Evolutionary conservation across 768 basidiomycete genomes (phyloP), one percentile per base, ranked within the genome.

Genomic region (Hemileccinum impolitum): DNA sequence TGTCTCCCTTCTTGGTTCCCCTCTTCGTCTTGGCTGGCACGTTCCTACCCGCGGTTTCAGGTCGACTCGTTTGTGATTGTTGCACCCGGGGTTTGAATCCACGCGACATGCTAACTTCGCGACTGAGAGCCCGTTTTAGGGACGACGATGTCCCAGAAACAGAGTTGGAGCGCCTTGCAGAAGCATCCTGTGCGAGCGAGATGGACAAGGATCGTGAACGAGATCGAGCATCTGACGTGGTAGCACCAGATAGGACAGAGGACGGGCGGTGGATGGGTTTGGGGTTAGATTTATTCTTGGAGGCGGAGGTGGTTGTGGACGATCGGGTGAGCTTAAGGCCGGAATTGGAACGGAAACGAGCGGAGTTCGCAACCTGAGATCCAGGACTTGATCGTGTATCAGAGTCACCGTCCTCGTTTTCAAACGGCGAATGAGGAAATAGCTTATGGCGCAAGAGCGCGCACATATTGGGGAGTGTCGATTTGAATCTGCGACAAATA

Each of bases 21-120:
- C 10, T 52, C 38, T 40, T 55, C 2, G 55, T 37, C 43, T 54
- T 55, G 31, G 44, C 45, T 0, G 26, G 37, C 39, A 45, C 50
- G 45, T 61, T 66, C 4, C 53, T 48, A n/a, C 60, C 44, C 17
- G 47, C 46, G 13, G 51, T 43, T 18, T 51, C 50, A 36, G 57
- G 50, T 18, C 53, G 58, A 21, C 47, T 55, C 31, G 45, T 26
- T 18, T 53, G 52, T 17, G 52, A 51, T 17, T 37, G 42, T 41
- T 56, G 50, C 49, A 52, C 49, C 56, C 75, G 48, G 39, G 73
- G 74, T 59, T 81, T 87, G 68, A 88, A 87, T 19, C 69, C 76
- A 28, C 85, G 76, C 15, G 82, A 81, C 87, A 90, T 90, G 67
- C 84, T 89, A 53, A 89, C 74, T 61, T 90, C 86, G 28, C 85